Evolutionary conservation across 371 early-diverging fungal species (phyloP), one percentile per base, ranked within the genome.

Genomic region (Parasitella parasitica): DNA sequence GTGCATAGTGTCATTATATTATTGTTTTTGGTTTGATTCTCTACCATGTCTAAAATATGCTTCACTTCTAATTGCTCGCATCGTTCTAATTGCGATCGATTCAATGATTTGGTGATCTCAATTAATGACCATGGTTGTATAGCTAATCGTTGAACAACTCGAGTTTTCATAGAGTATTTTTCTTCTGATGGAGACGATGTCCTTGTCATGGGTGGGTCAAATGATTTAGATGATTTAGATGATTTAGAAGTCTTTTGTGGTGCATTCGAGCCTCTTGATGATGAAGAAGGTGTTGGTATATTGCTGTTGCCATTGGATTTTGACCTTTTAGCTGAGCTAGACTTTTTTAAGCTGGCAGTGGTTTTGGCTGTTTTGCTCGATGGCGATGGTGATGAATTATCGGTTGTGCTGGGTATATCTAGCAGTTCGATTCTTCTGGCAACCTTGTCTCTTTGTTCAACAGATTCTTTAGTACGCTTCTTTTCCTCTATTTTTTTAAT

Each of bases 361-460:
- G 60, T 24, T 8, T 54, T 61, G 13, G 50, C 24, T 30, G 57
- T 16, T 13, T 27, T 43, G 8, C 18, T 30, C 18, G 43, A 15
- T 28, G 57, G 22, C 0, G 56, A 12, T 38, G 35, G 12, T 8
- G 56, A 39, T 41, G 56, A 32, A 32, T 32, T 9, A 0, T n/a
- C 11, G 13, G 58, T 6, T 16, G 27, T 48, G 36, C 49, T 57
- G 60, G 60, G 60, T 60, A 60, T 60, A 60, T 60, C 60, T 20
- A 59, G 32, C 16, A 52, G 52, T 39, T 57, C 57, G 9, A 57
- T 28, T 15, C 58, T 16, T 57, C 60, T 41, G 11, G 59, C 11
- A 4, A 18, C 30, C 28, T 52, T 60, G 15, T 54, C 49, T 6
- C 34, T 35, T 55, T 38, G 20, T 20, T 37, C 24, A 24, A 15